Evolutionary conservation across 768 basidiomycete genomes (phyloP).

Genomic region (Auriculariales sp.): DNA sequence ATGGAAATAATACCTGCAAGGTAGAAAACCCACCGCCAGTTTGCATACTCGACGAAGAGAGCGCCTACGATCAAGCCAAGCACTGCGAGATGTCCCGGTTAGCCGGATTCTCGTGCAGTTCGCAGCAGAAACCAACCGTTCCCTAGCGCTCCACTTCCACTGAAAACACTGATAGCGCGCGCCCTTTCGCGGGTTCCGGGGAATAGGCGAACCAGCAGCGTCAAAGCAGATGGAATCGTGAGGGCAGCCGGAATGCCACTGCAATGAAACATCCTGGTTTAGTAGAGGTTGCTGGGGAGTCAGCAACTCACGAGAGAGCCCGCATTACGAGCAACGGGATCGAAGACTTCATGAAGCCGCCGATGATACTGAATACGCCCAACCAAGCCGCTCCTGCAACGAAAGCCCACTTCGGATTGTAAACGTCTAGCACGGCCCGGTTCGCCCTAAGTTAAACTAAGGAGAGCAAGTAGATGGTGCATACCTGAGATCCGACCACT

Average conservation of each 20-base stretch:
- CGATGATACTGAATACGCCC: constrained; percentile 27
- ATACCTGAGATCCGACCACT: neutral
- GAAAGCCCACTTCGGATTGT: constrained; percentile 16
- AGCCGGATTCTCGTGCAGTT: too few species aligned
- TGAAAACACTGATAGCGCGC: constrained; percentile 31
- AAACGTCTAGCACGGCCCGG: too few species aligned
- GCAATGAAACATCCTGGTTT: constrained; percentile 6
- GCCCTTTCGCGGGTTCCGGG: constrained; percentile 32
- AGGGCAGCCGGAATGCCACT: constrained; percentile 25
- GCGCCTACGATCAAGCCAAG: constrained; percentile 31
- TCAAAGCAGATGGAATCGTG: constrained; percentile 36
- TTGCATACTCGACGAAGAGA: constrained; percentile 23
- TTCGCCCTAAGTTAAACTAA: too few species aligned
- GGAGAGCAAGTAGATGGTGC: too few species aligned
- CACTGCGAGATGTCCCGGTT: constrained; percentile 13
- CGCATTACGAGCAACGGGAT: constrained; percentile 35
- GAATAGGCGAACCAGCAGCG: constrained; percentile 35
- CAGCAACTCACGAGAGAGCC: constrained; percentile 25
- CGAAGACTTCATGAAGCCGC: constrained; percentile 32
- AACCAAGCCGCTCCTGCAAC: constrained; percentile 24
- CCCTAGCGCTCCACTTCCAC: constrained; percentile 30
- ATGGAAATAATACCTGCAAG: constrained; percentile 26
- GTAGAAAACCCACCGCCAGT: constrained; percentile 40
- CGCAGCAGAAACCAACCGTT: constrained; percentile 21
- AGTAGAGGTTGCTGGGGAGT: neutral